phyloP scores from a whole-genome alignment of 2,329 filamentous ascomycete species.

The Escovopsis sp. region DNA sequence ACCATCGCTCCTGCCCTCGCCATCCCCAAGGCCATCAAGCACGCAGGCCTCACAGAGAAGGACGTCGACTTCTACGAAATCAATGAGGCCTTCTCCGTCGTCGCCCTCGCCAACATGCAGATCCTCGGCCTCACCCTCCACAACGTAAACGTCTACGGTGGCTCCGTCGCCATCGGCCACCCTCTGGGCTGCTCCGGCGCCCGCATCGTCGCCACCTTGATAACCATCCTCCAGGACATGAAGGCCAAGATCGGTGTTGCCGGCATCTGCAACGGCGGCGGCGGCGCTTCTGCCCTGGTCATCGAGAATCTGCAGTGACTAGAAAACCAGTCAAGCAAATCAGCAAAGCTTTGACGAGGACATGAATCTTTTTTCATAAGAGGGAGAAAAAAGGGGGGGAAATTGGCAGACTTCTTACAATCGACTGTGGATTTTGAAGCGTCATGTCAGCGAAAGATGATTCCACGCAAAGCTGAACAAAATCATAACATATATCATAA shows the following conservation, averaged over 20 bases:
- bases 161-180: conserved; percentile 90
- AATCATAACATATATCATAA: too few species aligned
- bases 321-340: not conserved
- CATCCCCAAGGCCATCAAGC: conserved; percentile 93
- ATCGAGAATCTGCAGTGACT: conserved; percentile 56
- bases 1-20: conserved; percentile 86
- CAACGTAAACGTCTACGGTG: conserved; percentile 90
- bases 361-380: too few species aligned
- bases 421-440: too few species aligned
- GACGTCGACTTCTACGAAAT: conserved; percentile 92
- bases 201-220: conserved; percentile 78
- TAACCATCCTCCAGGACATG: conserved; percentile 79
- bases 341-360: not conserved
- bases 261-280: conserved; percentile 95
- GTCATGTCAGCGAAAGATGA: too few species aligned
- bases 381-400: too few species aligned
- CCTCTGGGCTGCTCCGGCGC: conserved; percentile 88
- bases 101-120: conserved; percentile 93
- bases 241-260: conserved; percentile 86
- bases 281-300: conserved; percentile 85
- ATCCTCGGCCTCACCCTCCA: conserved; percentile 62
- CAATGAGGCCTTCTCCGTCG: conserved; percentile 97
- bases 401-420: too few species aligned
- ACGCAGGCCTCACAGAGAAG: conserved; percentile 66
- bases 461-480: too few species aligned